A percentile compares a stretch with the other conserved stretches of the same genome.
phyloP scores from a whole-genome alignment of 2,329 filamentous ascomycete species.

The Lecanicillium sp. region DNA sequence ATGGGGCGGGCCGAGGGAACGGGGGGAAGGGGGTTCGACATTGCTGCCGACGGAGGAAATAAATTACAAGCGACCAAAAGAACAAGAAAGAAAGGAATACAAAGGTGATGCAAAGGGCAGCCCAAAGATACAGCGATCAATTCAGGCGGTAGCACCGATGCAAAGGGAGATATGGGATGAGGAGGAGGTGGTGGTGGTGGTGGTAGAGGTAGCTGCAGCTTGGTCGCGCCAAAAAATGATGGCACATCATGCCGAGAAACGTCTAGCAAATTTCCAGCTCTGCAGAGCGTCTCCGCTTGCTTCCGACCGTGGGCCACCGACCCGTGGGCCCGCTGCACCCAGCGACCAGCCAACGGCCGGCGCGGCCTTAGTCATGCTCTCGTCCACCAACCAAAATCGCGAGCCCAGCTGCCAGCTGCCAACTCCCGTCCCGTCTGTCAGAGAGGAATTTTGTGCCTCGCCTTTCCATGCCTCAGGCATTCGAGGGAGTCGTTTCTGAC shows the following conservation, averaged over 20 bases:
- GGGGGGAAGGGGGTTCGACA: conserved; percentile 39
- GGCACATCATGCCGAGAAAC: conserved; percentile 1
- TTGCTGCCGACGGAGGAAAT: conserved; percentile 17
- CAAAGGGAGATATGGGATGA: conserved; percentile 5
- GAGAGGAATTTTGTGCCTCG: too few species aligned
- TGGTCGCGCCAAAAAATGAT: conserved; percentile 8
- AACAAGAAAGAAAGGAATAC: conserved; percentile 15
- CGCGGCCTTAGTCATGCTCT: conserved; percentile 2
- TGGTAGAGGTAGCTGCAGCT: conserved; percentile 3
- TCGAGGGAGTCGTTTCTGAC: too few species aligned
- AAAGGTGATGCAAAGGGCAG: not conserved
- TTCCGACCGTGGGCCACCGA: not conserved
- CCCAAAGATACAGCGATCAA: conserved; percentile 7
- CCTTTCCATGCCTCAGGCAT: too few species aligned
- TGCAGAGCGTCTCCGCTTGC: conserved; percentile 1
- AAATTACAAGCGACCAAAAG: conserved; percentile 11
- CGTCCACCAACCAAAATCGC: not conserved
- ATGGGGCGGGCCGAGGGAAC: conserved; percentile 34
- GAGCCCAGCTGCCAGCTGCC: too few species aligned
- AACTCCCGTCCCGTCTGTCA: too few species aligned
- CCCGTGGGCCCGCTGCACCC: too few species aligned
- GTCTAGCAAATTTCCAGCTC: conserved; percentile 6
- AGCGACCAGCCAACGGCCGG: conserved; percentile 6
- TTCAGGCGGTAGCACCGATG: not conserved
- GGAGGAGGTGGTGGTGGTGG: conserved; percentile 3